Conservation (phyloP, 164 flowering plant genomes). For the Berberis thunbergii region DNA sequence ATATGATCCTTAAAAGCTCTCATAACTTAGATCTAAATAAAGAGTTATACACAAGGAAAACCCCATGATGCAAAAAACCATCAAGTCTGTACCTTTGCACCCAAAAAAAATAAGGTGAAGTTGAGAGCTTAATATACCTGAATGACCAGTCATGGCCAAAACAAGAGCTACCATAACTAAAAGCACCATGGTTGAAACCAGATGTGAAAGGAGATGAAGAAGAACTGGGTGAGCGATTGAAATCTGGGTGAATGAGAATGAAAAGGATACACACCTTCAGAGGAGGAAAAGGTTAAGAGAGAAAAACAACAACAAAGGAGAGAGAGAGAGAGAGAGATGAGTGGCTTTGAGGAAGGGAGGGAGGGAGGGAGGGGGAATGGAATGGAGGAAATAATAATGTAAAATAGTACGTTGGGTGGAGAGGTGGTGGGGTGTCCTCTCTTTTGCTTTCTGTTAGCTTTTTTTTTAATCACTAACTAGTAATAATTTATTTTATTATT, state of each 20-base stretch:
- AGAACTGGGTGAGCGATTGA: neutral
- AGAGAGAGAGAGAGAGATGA: neutral
- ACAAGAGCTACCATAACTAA: constrained; percentile 14
- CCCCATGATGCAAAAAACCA: neutral
- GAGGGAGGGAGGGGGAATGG: no score
- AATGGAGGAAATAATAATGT: no score
- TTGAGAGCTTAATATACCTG: constrained; percentile 14
- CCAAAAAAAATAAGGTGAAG: no score
- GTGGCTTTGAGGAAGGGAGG: no score
- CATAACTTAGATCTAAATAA: neutral
- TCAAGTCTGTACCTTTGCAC: neutral
- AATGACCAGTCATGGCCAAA: constrained; percentile 22
- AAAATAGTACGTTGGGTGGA: no score
- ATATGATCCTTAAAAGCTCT: neutral
- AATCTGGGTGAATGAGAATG: neutral
- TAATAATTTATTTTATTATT: no score
- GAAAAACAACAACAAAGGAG: neutral
- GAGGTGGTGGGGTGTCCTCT: no score
- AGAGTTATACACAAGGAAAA: neutral
- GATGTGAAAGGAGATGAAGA: neutral
- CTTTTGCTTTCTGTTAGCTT: no score
- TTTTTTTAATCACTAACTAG: no score
- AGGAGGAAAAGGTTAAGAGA: no score
- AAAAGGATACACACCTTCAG: no score
- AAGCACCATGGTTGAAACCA: constrained; percentile 18